These are phyloP conservation scores for Seiridium unicorne DNA, from an alignment of 2,329 filamentous ascomycete species.

Conservation along the genomic window DNA sequence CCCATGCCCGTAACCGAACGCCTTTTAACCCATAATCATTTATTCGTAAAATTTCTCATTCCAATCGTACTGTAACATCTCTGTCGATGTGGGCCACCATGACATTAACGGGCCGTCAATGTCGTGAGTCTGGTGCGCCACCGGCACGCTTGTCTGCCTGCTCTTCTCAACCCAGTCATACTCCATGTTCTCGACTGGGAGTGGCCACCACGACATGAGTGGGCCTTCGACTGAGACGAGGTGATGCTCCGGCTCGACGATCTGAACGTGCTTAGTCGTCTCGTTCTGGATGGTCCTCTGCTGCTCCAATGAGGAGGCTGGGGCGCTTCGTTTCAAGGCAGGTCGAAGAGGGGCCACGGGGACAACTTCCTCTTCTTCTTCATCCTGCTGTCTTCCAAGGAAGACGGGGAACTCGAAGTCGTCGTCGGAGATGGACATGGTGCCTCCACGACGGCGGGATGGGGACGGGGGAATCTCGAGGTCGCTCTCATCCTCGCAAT, in stretches of 20 bases:
- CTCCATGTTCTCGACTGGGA: slow-evolving; percentile 20
- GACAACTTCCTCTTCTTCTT: slow-evolving; percentile 9
- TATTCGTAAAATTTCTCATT: slow-evolving; percentile 28
- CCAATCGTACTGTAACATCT: slow-evolving; percentile 23
- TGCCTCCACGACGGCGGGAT: slow-evolving; percentile 12
- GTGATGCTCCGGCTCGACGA: slow-evolving; percentile 10
- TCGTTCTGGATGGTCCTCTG: not conserved
- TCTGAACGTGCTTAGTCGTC: slow-evolving; percentile 7
- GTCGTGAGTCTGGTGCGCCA: slow-evolving; percentile 12
- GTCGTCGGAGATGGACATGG: slow-evolving; percentile 18
- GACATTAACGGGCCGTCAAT: slow-evolving; percentile 24
- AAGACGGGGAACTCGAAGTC: slow-evolving; percentile 27
- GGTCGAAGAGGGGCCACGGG: not conserved
- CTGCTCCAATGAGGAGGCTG: not conserved
- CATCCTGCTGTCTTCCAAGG: slow-evolving; percentile 22
- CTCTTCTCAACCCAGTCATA: slow-evolving; percentile 22
- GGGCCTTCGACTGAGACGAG: slow-evolving; percentile 18
- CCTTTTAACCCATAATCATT: not conserved
- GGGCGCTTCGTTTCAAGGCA: not conserved
- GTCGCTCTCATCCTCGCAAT: slow-evolving; percentile 21
- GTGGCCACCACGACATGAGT: slow-evolving; percentile 28
- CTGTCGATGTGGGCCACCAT: slow-evolving; percentile 25
- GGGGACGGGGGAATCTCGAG: slow-evolving; percentile 17
- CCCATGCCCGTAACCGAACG: not conserved
- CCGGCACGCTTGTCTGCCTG: not conserved